A percentile compares a stretch with the other conserved stretches of the same genome.
These are phyloP conservation scores for Phaseolus coccineus DNA, from an alignment of 331 rosid species.

Conservation along the genomic window DNA sequence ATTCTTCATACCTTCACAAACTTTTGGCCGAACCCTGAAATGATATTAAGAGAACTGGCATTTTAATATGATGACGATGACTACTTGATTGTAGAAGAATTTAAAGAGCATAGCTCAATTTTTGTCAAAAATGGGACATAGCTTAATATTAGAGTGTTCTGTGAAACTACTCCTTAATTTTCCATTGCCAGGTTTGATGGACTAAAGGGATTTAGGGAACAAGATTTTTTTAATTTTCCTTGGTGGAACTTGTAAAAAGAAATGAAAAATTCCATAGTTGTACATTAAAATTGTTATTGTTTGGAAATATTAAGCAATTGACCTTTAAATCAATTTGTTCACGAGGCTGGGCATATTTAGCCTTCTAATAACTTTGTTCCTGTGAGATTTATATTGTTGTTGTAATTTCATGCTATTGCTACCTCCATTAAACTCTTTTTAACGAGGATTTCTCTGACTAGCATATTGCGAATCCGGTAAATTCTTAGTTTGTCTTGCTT, in stretches of 20 bases:
- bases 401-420: slow-evolving; percentile 3
- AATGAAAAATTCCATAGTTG: neutral
- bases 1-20: slow-evolving; percentile 11
- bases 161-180: neutral
- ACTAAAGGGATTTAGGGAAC: slow-evolving; percentile 12
- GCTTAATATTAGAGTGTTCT: neutral
- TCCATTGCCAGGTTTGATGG: neutral
- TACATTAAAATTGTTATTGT: neutral
- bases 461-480: slow-evolving; percentile 20
- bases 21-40: slow-evolving; percentile 8
- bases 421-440: slow-evolving; percentile 7
- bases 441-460: neutral
- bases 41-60: neutral
- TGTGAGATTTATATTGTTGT: slow-evolving; percentile 24
- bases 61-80: neutral
- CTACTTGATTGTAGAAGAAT: neutral
- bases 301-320: slow-evolving; percentile 11
- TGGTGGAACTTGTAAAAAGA: neutral
- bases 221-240: neutral
- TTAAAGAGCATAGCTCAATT: slow-evolving; percentile 11
- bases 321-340: neutral
- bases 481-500: neutral
- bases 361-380: slow-evolving; percentile 4
- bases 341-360: neutral
- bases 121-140: neutral